Evolutionary conservation across 73 alveolate genomes (phyloP).

Genomic region (Tetrahymena borealis): DNA sequence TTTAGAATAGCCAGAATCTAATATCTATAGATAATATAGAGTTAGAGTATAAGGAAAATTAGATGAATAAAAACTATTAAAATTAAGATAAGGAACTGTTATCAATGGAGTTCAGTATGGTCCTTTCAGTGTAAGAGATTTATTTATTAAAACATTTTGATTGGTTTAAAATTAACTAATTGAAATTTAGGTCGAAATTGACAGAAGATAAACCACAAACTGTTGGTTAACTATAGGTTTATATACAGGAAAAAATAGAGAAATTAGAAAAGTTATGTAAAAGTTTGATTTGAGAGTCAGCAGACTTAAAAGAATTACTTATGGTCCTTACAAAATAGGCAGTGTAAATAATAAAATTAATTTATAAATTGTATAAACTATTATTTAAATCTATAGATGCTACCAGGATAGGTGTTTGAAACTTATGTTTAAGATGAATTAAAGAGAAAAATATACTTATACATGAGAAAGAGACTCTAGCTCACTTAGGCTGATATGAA

Average conservation of each 20-base stretch:
- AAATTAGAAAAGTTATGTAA: slow-evolving; percentile 74
- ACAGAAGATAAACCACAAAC: slow-evolving; percentile 55
- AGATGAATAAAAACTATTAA: slow-evolving; percentile 42
- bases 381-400: slow-evolving; percentile 28
- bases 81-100: slow-evolving; percentile 59
- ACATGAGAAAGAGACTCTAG: slow-evolving; percentile 14
- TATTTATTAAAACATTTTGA: too few species aligned
- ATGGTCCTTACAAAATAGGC: slow-evolving; percentile 73
- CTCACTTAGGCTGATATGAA: not conserved
- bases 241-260: slow-evolving; percentile 64
- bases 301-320: slow-evolving; percentile 55
- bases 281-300: slow-evolving; percentile 70
- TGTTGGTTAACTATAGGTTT: slow-evolving; percentile 75
- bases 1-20: slow-evolving; percentile 55
- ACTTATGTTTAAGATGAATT: slow-evolving; percentile 18
- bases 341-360: slow-evolving; percentile 46
- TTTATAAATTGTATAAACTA: slow-evolving; percentile 25
- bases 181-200: slow-evolving; percentile 41
- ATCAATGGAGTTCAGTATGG: slow-evolving; percentile 60
- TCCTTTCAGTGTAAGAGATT: slow-evolving; percentile 55
- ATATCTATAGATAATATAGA: slow-evolving; percentile 62
- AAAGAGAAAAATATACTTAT: slow-evolving; percentile 28
- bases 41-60: slow-evolving; percentile 78
- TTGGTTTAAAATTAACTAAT: too few species aligned
- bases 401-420: slow-evolving; percentile 44